Conservation (phyloP, 75 land plant genomes). For the Picea sitchensis region DNA sequence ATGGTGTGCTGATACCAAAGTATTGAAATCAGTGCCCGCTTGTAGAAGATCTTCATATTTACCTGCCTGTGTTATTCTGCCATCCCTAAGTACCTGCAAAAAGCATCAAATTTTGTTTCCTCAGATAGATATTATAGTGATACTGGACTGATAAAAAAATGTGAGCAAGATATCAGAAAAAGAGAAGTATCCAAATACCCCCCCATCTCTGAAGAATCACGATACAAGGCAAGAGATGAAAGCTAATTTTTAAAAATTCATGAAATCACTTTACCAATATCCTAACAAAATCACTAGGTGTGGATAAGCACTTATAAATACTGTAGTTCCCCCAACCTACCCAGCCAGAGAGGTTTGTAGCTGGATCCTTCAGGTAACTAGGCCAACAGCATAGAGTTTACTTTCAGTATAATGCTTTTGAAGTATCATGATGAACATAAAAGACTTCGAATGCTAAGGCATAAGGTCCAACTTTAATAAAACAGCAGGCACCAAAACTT, state of each 20-base stretch:
- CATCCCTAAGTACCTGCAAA: constrained; percentile 79
- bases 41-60: constrained; percentile 92
- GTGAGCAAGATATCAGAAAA: background rate
- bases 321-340: background rate
- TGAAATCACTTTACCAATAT: background rate
- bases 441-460: background rate
- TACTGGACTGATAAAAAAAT: background rate
- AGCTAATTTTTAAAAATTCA: background rate
- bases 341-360: background rate
- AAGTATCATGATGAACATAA: background rate
- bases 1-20: constrained; percentile 85
- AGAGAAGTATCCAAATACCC: background rate
- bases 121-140: background rate
- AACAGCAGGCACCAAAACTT: background rate
- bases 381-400: background rate
- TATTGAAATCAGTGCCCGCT: constrained; percentile 90
- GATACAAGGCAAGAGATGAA: background rate
- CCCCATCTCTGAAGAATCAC: background rate
- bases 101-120: background rate
- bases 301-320: background rate
- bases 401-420: background rate
- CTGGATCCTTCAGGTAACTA: background rate
- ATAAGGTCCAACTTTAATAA: background rate
- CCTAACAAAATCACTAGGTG: background rate
- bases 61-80: constrained; percentile 87